Evolutionary conservation across 1,284 basidiomycete genomes (phyloP), one percentile per base, ranked within the genome.

Genomic region (Apiotrichum brassicae): DNA sequence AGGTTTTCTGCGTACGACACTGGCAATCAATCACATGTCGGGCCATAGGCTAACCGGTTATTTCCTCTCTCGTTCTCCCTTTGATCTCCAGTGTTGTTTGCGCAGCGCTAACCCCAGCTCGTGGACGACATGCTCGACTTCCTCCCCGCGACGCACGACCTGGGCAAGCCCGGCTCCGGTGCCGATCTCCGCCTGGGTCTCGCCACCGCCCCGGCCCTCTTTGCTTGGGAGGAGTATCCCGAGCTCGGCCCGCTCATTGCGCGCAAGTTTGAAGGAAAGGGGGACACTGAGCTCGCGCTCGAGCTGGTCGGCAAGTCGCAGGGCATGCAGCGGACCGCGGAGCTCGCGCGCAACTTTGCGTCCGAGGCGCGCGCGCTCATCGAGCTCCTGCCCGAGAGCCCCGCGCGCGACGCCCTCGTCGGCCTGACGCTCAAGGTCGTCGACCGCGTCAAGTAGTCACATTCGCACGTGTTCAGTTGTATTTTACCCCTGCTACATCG

Each of bases 71-170:
- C n/a, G n/a, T n/a, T n/a, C n/a, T n/a, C n/a, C n/a, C n/a, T n/a
- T n/a, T n/a, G n/a, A n/a, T n/a, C n/a, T n/a, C n/a, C n/a, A n/a
- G n/a, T n/a, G n/a, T n/a, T n/a, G n/a, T n/a, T n/a, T n/a, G n/a
- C n/a, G n/a, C n/a, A n/a, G n/a, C n/a, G n/a, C 39, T 53, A n/a
- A 52, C 49, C 7, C 11, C 68, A 95, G 91, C 83, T 98, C 22
- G 83, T 94, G 42, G 90, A 97, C 69, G 94, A 99, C 68, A 80
- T 91, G 49, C 77, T 92, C 19, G 91, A 97, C 73, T 92, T 87
- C 70, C 83, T 87, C 34, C 80, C 84, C 4, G 77, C 79, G 51
- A 75, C 78, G 33, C 77, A 78, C 0, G 77, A 82, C 0, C 78
- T 92, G 16, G 90, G 90, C 43, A 94, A 94, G 74, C 89, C 89